Evolutionary conservation across 805 yeast genomes (phyloP).

Genomic region (Ascoidea rubescens): DNA sequence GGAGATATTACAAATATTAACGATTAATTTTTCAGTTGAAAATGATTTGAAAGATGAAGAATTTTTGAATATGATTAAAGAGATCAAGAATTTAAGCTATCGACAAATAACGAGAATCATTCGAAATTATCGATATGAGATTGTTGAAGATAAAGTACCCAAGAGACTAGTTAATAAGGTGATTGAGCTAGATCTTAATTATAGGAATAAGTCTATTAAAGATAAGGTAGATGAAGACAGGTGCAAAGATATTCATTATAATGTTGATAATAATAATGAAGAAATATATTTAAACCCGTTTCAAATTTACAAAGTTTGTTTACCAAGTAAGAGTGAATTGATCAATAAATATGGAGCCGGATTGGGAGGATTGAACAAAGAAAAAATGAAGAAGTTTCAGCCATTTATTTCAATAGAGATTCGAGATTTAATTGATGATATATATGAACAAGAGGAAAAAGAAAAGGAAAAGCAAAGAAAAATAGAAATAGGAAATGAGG

Average conservation of each 20-base stretch:
- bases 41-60: slow-evolving; percentile 40
- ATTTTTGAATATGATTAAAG: slow-evolving; percentile 37
- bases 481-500: slow-evolving; percentile 14
- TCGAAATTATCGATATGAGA: slow-evolving; percentile 72
- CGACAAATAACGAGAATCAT: slow-evolving; percentile 56
- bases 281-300: not conserved
- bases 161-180: slow-evolving; percentile 29
- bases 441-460: slow-evolving; percentile 29
- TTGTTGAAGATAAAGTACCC: slow-evolving; percentile 59
- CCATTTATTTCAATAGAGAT: slow-evolving; percentile 63
- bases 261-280: not conserved
- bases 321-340: slow-evolving; percentile 67
- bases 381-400: slow-evolving; percentile 42
- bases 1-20: slow-evolving; percentile 10
- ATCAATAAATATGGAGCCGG: slow-evolving; percentile 69
- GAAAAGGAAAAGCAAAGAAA: slow-evolving; percentile 10
- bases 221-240: too few species aligned
- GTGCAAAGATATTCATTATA: too few species aligned
- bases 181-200: slow-evolving; percentile 9
- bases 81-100: slow-evolving; percentile 48
- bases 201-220: not conserved
- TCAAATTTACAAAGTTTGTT: slow-evolving; percentile 21
- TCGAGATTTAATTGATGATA: slow-evolving; percentile 58
- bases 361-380: slow-evolving; percentile 41
- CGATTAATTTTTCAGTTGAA: slow-evolving; percentile 3